These are phyloP conservation scores for Sanghuangporus sanghuang DNA, from an alignment of 1,284 basidiomycete genomes.

Conservation along the genomic window DNA sequence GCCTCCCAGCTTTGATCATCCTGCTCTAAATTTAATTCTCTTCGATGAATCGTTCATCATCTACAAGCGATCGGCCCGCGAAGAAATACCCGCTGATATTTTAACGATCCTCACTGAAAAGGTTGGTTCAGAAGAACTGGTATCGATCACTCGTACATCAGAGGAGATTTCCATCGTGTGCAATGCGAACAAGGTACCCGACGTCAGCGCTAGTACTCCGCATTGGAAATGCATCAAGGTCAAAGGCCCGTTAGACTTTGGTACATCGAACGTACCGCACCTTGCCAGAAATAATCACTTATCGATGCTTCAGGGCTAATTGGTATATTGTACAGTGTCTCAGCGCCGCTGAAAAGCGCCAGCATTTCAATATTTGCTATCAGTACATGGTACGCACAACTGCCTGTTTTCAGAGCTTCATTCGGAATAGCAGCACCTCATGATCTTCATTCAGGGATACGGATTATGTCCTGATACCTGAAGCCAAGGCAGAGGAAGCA, in stretches of 20 bases:
- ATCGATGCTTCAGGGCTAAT: conserved; percentile 39
- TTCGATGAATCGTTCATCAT: conserved; percentile 55
- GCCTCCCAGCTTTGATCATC: conserved; percentile 43
- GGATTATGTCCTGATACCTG: conserved; percentile 53
- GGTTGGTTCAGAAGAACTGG: conserved; percentile 31
- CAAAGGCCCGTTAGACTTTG: conserved; percentile 61
- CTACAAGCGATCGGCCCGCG: conserved; percentile 36
- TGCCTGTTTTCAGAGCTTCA: not conserved
- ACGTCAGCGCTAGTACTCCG: conserved; percentile 25
- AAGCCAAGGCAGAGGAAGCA: conserved; percentile 36
- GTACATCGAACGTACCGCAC: conserved; percentile 30
- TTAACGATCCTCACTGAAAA: conserved; percentile 16
- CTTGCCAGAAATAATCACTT: not conserved
- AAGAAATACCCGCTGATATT: conserved; percentile 27
- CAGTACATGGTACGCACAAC: conserved; percentile 57
- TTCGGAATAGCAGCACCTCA: not conserved
- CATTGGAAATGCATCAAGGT: conserved; percentile 60
- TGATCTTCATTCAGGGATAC: conserved; percentile 43
- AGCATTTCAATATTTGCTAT: conserved; percentile 56
- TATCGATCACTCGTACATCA: conserved; percentile 53
- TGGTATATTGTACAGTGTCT: conserved; percentile 53
- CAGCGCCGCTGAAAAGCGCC: conserved; percentile 49
- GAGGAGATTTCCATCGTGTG: conserved; percentile 61
- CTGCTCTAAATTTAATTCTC: conserved; percentile 46
- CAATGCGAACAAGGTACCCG: conserved; percentile 32